Conservation (phyloP, 768 basidiomycete species). For the Collybiopsis confluens region DNA sequence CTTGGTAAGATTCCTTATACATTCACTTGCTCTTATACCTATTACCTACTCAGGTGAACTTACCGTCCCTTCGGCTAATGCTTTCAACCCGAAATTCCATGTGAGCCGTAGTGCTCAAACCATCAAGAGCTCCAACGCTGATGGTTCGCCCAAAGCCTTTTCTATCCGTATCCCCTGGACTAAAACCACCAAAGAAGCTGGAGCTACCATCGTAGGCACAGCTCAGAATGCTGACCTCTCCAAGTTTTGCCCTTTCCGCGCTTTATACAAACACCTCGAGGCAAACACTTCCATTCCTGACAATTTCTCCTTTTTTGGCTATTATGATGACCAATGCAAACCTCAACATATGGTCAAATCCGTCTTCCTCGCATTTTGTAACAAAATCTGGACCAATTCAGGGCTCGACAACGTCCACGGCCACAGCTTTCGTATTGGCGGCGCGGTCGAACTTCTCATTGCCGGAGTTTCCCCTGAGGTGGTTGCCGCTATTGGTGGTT, state of each 20-base stretch:
- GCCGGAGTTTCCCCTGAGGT: too few relatives aligned
- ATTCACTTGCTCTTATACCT: too few relatives aligned
- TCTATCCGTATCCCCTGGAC: constrained; percentile 30
- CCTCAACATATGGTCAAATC: constrained; percentile 11
- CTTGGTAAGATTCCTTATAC: too few relatives aligned
- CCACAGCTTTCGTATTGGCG: too few relatives aligned
- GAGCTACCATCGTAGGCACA: constrained; percentile 23
- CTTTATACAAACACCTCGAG: constrained; percentile 19
- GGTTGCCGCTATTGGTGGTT: too few relatives aligned
- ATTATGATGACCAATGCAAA: neutral
- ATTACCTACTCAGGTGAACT: too few relatives aligned
- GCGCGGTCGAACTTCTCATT: too few relatives aligned
- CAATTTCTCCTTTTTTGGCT: constrained; percentile 14
- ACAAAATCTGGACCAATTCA: constrained; percentile 3
- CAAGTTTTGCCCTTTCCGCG: constrained; percentile 11
- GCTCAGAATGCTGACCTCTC: neutral
- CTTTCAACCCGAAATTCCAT: constrained; percentile 14
- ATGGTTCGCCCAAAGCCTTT: constrained; percentile 7
- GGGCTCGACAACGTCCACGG: constrained; percentile 9
- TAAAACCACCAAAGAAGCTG: constrained; percentile 22
- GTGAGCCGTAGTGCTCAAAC: constrained; percentile 4
- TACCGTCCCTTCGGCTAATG: constrained; percentile 10
- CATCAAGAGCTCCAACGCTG: neutral
- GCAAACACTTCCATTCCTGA: constrained; percentile 16
- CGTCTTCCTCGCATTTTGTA: constrained; percentile 2